A percentile compares a stretch with the other conserved stretches of the same genome.
Evolutionary conservation across 768 basidiomycete species (phyloP).

Genomic region (Mycena alexandri): DNA sequence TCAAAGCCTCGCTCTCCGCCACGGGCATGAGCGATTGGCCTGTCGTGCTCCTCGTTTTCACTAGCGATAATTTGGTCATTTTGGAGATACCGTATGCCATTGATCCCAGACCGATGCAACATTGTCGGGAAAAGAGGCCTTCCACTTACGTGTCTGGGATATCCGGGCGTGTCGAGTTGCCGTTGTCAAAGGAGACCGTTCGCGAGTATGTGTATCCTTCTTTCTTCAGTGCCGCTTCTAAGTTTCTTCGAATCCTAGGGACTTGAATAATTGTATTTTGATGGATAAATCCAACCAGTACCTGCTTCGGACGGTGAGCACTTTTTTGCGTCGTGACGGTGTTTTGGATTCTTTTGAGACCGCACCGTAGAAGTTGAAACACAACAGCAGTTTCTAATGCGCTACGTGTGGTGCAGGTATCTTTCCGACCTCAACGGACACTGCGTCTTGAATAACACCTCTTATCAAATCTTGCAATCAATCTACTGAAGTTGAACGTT

Average conservation of each 20-base stretch:
- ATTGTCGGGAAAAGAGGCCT: neutral
- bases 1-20: neutral
- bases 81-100: neutral
- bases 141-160: neutral
- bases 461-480: too few species aligned
- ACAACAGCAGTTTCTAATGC: too few species aligned
- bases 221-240: neutral
- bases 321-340: neutral
- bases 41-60: constrained; percentile 3
- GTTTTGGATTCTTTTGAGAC: neutral
- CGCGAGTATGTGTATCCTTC: neutral
- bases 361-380: neutral
- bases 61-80: neutral
- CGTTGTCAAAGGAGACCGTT: constrained; percentile 1
- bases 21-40: constrained; percentile 1
- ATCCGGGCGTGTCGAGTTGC: neutral
- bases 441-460: too few species aligned
- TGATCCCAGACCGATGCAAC: constrained; percentile 8
- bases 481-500: too few species aligned
- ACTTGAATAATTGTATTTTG: constrained; percentile 2
- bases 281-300: constrained; percentile 12
- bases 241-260: neutral
- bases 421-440: too few species aligned
- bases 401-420: too few species aligned
- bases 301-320: constrained; percentile 10